phyloP scores from a whole-genome alignment of 768 basidiomycete genomes.

The Mrakia gelida region DNA sequence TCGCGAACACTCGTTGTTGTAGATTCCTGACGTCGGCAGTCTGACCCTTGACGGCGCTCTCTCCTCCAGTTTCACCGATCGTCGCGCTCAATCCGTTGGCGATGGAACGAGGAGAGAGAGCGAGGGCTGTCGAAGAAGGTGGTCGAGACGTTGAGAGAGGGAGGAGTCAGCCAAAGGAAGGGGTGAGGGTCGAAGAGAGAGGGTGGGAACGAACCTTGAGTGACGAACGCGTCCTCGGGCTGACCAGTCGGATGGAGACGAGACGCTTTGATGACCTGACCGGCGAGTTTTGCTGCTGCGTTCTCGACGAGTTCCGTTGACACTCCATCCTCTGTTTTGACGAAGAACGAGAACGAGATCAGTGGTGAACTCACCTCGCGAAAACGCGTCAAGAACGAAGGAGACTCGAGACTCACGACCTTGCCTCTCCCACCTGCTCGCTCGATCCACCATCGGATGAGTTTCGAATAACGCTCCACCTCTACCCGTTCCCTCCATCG shows the following conservation, averaged over 20 bases:
- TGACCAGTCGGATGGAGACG: not conserved
- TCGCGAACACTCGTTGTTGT: not conserved
- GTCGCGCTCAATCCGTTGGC: not conserved
- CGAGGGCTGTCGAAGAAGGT: not conserved
- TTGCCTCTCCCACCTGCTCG: constrained; percentile 3
- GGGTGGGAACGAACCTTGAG: not conserved
- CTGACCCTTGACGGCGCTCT: not conserved
- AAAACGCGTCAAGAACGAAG: not conserved
- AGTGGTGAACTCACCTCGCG: not conserved
- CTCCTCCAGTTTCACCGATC: not conserved
- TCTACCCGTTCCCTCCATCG: no score
- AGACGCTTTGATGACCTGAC: not conserved
- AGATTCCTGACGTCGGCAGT: not conserved
- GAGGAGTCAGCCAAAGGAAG: not conserved
- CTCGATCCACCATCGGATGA: constrained; percentile 1
- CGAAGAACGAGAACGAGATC: not conserved
- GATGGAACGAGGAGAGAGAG: not conserved
- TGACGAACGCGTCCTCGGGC: constrained; percentile 16
- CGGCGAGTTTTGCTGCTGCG: constrained; percentile 11
- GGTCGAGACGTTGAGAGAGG: not conserved
- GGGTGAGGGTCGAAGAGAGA: not conserved
- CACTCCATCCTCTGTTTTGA: constrained; percentile 14
- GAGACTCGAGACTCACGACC: not conserved
- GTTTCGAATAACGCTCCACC: not conserved
- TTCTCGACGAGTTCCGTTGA: constrained; percentile 22